phyloP scores from a whole-genome alignment of 108 stramenopile species.

The Stephanodiscus minutulus region DNA sequence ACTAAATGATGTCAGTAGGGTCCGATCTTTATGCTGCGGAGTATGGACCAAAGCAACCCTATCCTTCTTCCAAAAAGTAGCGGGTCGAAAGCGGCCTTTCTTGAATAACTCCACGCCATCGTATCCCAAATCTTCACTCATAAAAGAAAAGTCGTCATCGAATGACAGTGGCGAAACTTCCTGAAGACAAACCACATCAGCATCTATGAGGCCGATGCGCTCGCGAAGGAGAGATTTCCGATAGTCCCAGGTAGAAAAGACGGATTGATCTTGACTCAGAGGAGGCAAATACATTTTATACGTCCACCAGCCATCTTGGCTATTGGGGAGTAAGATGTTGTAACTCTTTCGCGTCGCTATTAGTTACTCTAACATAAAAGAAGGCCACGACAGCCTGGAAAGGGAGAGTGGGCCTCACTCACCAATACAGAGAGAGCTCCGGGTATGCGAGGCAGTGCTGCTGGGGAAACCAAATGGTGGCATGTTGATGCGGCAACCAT shows the following conservation, averaged over 20 bases:
- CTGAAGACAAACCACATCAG: constrained; percentile 91
- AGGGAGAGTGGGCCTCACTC: constrained; percentile 8
- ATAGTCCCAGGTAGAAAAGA: constrained; percentile 68
- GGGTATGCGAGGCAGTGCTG: constrained; percentile 22
- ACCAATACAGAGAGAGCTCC: constrained; percentile 27
- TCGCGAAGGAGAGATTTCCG: constrained; percentile 58
- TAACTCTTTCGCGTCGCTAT: constrained; percentile 31
- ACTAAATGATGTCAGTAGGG: constrained; percentile 80
- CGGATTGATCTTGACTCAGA: constrained; percentile 46
- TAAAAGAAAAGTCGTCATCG: constrained; percentile 89
- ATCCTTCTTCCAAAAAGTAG: constrained; percentile 91
- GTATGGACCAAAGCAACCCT: constrained; percentile 65
- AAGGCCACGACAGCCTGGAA: background rate
- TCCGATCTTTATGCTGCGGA: constrained; percentile 89
- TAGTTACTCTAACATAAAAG: background rate
- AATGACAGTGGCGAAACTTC: constrained; percentile 87
- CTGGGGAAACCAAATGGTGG: constrained; percentile 33
- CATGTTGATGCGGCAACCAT: background rate
- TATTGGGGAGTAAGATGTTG: constrained; percentile 90
- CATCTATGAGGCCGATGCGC: constrained; percentile 58
- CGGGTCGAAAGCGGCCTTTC: constrained; percentile 82
- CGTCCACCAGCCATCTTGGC: constrained; percentile 88
- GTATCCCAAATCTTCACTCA: constrained; percentile 77
- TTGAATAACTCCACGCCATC: constrained; percentile 80
- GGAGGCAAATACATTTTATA: constrained; percentile 91